Evolutionary conservation across 2,329 filamentous ascomycete genomes (phyloP), one percentile per base, ranked within the genome.

Genomic region (Apiospora sp.): DNA sequence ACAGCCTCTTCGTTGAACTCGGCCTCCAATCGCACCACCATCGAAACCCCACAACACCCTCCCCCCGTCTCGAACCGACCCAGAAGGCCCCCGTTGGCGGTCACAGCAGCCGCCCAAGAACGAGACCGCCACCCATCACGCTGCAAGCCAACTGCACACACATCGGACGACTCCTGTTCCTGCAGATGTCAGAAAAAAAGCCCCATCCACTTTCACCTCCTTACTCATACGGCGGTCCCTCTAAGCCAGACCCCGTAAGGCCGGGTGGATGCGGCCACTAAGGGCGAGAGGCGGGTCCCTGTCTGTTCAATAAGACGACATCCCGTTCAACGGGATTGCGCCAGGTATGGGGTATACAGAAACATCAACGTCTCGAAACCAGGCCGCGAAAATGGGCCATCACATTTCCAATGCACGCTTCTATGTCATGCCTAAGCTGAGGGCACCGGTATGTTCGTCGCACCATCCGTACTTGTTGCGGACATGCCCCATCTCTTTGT

Each of bases 81-180:
- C 30, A n/a, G 19, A 3, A 4, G 58, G 30, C 58, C 34, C 10
- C 30, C 19, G 10, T n/a, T 14, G 34, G 7, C 58, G 58, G 58
- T 64, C 58, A n/a, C 58, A 64, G 58, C 58, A 64, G 58, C 58
- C 58, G 58, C 58, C 58, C 58, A n/a, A 37, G 7, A n/a, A n/a
- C 7, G 16, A 64, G 58, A 41, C 58, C 58, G 12, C 16, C 30
- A 19, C 27, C 27, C 30, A 19, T 19, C 22, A 19, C 7, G n/a
- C 16, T n/a, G 7, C 27, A 41, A 41, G 37, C 37, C 37, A 10
- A n/a, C 30, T 3, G 7, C 16, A 34, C 10, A 16, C 58, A 64
- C 58, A 64, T 64, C 30, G 41, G 58, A 41, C 34, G 58, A 64
- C 34, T 24, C 8, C 14, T 34, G 58, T 64, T 41, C 58, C 58